These are phyloP conservation scores for Phytophthora meadii DNA, from an alignment of 352 stramenopile genomes.

Conservation along the genomic window DNA sequence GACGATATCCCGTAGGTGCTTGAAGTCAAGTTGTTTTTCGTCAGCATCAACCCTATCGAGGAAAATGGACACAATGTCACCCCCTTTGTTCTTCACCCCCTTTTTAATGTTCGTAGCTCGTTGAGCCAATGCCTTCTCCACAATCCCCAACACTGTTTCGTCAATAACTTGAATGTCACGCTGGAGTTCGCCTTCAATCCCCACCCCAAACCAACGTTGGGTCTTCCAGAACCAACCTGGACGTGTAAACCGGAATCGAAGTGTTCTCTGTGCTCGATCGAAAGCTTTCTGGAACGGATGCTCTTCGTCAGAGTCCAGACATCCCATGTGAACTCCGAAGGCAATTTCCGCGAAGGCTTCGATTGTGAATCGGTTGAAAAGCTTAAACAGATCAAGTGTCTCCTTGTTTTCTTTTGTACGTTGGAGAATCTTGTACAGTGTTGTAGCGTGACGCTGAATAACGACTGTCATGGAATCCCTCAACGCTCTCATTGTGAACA, in stretches of 20 bases:
- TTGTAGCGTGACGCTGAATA: constrained; percentile 33
- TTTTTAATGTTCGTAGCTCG: not conserved
- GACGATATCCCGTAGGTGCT: constrained; percentile 71
- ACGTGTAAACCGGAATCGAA: constrained; percentile 45
- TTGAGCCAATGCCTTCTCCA: constrained; percentile 41
- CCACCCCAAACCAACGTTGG: constrained; percentile 42
- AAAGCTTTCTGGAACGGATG: constrained; percentile 65
- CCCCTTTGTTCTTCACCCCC: not conserved
- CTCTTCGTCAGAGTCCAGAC: constrained; percentile 39
- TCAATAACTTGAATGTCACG: constrained; percentile 46
- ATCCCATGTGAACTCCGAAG: constrained; percentile 65
- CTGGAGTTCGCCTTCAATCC: constrained; percentile 40
- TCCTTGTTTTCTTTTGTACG: not conserved
- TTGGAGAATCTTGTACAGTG: constrained; percentile 30
- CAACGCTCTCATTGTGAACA: constrained; percentile 69
- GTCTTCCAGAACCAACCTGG: constrained; percentile 57
- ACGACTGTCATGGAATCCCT: constrained; percentile 45
- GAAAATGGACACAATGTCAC: constrained; percentile 38
- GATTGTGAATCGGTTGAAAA: constrained; percentile 67
- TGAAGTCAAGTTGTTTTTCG: constrained; percentile 30
- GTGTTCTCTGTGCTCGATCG: constrained; percentile 43
- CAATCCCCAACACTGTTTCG: constrained; percentile 46
- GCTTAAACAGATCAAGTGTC: constrained; percentile 44
- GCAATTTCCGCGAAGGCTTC: constrained; percentile 73
- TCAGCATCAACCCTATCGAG: constrained; percentile 37